Conservation (phyloP, 2,329 filamentous ascomycete genomes). For the Diaporthe sp. region DNA sequence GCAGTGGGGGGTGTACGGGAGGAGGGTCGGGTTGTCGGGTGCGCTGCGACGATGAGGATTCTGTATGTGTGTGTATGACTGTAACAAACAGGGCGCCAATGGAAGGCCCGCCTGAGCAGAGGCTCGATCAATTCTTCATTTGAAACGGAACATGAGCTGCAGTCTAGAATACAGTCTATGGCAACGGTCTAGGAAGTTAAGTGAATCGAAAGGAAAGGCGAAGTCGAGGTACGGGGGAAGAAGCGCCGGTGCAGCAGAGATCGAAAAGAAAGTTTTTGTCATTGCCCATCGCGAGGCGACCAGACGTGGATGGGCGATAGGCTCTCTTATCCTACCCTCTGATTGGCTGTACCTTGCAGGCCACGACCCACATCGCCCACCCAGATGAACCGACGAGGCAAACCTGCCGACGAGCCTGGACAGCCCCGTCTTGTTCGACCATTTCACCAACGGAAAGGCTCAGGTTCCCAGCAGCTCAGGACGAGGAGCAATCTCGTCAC, state of each 20-base stretch:
- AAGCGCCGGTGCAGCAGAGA: not conserved
- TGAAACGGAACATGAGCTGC: not conserved
- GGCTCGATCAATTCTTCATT: conserved; percentile 28
- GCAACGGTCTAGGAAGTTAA: not conserved
- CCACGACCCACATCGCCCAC: not conserved
- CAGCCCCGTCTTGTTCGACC: not conserved
- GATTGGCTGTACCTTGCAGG: not conserved
- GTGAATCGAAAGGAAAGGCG: not conserved
- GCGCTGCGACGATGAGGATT: conserved; percentile 19
- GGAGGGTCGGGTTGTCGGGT: conserved; percentile 14
- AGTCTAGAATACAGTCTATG: conserved; percentile 2
- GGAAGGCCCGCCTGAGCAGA: conserved; percentile 13
- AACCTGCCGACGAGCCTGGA: not conserved
- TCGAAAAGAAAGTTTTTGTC: conserved; percentile 29
- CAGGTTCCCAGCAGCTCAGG: not conserved
- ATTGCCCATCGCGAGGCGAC: conserved; percentile 3
- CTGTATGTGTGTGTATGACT: conserved; percentile 21
- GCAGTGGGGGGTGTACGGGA: not conserved
- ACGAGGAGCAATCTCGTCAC: not conserved
- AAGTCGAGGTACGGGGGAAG: not conserved
- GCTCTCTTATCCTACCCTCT: not conserved
- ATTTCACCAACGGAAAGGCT: not conserved
- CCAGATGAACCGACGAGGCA: not conserved
- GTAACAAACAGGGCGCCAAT: conserved; percentile 24
- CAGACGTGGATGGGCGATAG: not conserved